phyloP scores from a whole-genome alignment of 371 early-diverging fungal genomes.

The Haplosporangium sp. region DNA sequence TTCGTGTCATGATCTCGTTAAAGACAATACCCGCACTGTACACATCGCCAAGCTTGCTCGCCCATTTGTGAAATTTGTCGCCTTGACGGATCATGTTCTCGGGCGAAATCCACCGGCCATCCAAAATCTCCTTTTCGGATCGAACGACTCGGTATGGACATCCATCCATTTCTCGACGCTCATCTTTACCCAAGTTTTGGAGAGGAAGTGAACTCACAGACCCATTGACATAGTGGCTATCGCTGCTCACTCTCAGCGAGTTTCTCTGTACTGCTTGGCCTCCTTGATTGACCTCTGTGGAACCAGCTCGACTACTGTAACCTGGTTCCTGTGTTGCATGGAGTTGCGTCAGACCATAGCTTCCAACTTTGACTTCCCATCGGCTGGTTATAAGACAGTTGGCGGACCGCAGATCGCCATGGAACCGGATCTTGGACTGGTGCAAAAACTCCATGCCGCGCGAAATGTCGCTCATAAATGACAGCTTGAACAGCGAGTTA shows the following conservation, averaged over 20 bases:
- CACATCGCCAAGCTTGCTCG: conserved; percentile 37
- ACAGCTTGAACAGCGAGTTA: conserved; percentile 64
- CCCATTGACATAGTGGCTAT: conserved; percentile 19
- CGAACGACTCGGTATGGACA: conserved; percentile 7
- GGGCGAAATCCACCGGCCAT: conserved; percentile 48
- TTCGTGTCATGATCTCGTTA: conserved; percentile 64
- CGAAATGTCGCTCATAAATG: conserved; percentile 61
- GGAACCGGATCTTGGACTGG: conserved; percentile 59
- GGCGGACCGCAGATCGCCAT: conserved; percentile 59
- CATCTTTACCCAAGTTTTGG: conserved; percentile 7
- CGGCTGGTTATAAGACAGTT: conserved; percentile 63
- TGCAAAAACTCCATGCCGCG: conserved; percentile 64
- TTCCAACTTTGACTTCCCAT: conserved; percentile 67
- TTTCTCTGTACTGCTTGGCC: conserved; percentile 13
- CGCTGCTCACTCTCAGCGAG: conserved; percentile 30
- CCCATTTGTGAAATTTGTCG: conserved; percentile 18
- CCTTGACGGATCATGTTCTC: conserved; percentile 40
- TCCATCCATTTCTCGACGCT: conserved; percentile 20
- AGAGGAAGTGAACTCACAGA: conserved; percentile 16
- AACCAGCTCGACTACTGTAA: conserved; percentile 13
- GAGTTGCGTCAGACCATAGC: conserved; percentile 58
- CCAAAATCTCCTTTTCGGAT: conserved; percentile 24
- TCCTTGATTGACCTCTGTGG: conserved; percentile 3
- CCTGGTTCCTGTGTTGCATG: conserved; percentile 36
- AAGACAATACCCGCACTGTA: conserved; percentile 61